These are phyloP conservation scores for Kingdonia uniflora DNA, from an alignment of 164 flowering plant genomes.

Conservation along the genomic window DNA sequence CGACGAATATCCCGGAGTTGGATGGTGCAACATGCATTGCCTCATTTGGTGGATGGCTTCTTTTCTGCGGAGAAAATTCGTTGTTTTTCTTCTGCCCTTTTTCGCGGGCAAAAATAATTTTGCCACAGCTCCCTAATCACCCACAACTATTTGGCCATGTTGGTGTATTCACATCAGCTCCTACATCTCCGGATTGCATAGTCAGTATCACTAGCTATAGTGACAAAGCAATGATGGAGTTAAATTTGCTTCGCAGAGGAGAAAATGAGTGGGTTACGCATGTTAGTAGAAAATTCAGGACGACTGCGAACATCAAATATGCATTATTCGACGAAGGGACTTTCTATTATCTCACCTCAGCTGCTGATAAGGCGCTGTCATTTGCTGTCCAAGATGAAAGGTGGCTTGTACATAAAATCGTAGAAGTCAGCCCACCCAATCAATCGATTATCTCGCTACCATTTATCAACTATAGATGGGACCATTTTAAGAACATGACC, in stretches of 20 bases:
- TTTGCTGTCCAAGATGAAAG: background rate
- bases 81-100: constrained; percentile 23
- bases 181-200: constrained; percentile 21
- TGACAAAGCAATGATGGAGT: background rate
- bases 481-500: too few relatives aligned
- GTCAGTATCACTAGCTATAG: constrained; percentile 5
- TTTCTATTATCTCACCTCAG: constrained; percentile 10
- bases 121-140: constrained; percentile 15
- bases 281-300: too few relatives aligned
- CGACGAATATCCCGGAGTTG: constrained; percentile 13
- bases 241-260: constrained; percentile 12
- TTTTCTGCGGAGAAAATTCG: constrained; percentile 6
- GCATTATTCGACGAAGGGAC: constrained; percentile 5
- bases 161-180: constrained; percentile 19
- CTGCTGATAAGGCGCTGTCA: background rate
- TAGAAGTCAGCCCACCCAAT: too few relatives aligned
- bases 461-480: background rate
- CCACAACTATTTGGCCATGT: constrained; percentile 3
- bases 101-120: constrained; percentile 11
- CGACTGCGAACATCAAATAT: background rate
- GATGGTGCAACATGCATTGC: constrained; percentile 19
- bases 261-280: constrained; percentile 12
- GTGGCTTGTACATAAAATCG: too few relatives aligned
- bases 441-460: background rate
- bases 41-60: constrained; percentile 24